Conservation (phyloP, 2,329 filamentous ascomycete genomes). For the Fusarium haematococcum region DNA sequence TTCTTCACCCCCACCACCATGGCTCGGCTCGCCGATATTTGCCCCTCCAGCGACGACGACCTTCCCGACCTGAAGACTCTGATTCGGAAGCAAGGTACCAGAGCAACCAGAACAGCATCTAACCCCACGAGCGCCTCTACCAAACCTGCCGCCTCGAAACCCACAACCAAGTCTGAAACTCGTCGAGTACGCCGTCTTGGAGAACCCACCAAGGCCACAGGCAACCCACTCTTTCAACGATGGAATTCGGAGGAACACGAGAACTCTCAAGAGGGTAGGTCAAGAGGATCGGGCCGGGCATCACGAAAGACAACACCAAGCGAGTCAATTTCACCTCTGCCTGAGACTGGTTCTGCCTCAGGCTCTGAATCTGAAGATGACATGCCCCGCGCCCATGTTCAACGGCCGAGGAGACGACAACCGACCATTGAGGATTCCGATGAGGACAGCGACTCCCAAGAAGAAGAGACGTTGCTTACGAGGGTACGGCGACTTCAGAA, state of each 20-base stretch:
- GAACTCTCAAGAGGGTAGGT: constrained; percentile 4
- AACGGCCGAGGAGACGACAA: constrained; percentile 14
- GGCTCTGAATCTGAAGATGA: constrained; percentile 17
- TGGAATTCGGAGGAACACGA: constrained; percentile 44
- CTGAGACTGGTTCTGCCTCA: background rate
- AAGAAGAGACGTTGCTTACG: constrained; percentile 31
- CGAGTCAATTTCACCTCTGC: background rate
- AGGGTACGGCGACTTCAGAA: constrained; percentile 37
- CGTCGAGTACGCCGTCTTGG: constrained; percentile 49
- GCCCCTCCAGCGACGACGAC: constrained; percentile 55
- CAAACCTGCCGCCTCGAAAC: constrained; percentile 41
- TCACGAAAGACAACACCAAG: constrained; percentile 5
- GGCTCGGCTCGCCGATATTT: constrained; percentile 46
- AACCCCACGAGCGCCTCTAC: constrained; percentile 12
- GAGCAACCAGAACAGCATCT: constrained; percentile 27
- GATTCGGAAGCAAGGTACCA: constrained; percentile 27
- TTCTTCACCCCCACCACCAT: constrained; percentile 28
- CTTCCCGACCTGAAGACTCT: constrained; percentile 55
- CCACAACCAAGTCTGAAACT: constrained; percentile 37
- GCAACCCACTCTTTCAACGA: constrained; percentile 49
- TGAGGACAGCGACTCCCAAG: constrained; percentile 30
- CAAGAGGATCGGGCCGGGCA: constrained; percentile 7
- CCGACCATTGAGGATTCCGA: constrained; percentile 36
- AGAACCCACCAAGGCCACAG: constrained; percentile 28
- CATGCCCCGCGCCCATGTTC: constrained; percentile 9